Evolutionary conservation across 768 basidiomycete species (phyloP), one percentile per base, ranked within the genome.

Genomic region (Xerocomus brunneocitrinus): DNA sequence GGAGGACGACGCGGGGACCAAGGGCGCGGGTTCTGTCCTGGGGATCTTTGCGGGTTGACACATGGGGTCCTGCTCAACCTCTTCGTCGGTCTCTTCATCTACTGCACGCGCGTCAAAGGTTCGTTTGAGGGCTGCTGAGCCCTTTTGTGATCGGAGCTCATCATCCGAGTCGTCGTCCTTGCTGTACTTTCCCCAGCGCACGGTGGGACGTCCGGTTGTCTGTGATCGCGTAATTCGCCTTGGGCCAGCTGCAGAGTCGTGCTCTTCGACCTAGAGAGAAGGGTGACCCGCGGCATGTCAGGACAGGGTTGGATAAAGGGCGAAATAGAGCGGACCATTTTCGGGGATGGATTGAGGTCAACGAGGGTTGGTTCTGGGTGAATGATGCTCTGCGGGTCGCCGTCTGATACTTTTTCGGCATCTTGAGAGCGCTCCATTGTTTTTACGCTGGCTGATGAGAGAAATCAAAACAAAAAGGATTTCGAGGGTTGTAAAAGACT

Each of bases 11-110:
- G 56, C 32, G 9, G 66, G 59, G 22, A 70, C 22, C 38, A 70
- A 55, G 27, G 60, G 54, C 6, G 56, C 16, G 28, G 57, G 56
- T 19, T 71, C 68, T 8, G 58, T 59, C 49, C 69, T 71, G 24
- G 61, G 62, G 44, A 71, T 58, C 55, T 69, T 69, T n/a, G 62
- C 28, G 16, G 58, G 62, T 19, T 70, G 62, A 49, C 38, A 34
- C 7, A 27, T 0, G 5, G 57, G 8, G 44, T 63, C 58, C 25
- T 56, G 66, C 31, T 62, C 68, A n/a, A 51, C 31, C 8, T 69
- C 68, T 40, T 70, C 62, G 50, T 69, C 68, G 0, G 70, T 71
- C 22, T 71, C 70, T 50, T 71, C 61, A 9, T 71, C 68, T 9
- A 71, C 68, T 1, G 68, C 68, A 13, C 68, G 67, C 43, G 70